A percentile compares a stretch with the other conserved stretches of the same genome.
These are phyloP conservation scores for Eragrostis tef DNA, from an alignment of 202 grass and related monocot species.

Conservation along the genomic window DNA sequence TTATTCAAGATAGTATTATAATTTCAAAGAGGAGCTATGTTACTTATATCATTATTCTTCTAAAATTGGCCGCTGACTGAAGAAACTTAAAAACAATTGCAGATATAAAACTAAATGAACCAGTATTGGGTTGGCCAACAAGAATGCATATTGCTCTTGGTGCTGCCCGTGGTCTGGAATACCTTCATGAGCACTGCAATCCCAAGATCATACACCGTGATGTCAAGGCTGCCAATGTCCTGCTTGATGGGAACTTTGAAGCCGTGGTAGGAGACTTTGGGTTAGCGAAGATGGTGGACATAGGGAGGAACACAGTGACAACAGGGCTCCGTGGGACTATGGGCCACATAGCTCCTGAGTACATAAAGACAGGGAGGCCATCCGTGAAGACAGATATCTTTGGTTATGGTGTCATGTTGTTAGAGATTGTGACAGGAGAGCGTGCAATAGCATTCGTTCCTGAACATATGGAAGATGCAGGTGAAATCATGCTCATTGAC, in stretches of 20 bases:
- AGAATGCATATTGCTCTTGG: conserved; percentile 52
- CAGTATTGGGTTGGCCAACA: conserved; percentile 67
- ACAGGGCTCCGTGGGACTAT: conserved; percentile 77
- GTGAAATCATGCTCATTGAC: conserved; percentile 75
- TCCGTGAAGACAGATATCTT: conserved; percentile 92
- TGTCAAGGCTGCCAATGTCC: conserved; percentile 87
- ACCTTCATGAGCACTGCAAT: conserved; percentile 93
- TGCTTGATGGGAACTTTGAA: conserved; percentile 77
- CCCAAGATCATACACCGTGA: conserved; percentile 96
- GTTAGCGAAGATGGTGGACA: conserved; percentile 80
- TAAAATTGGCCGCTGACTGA: conserved; percentile 11
- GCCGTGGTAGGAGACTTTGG: conserved; percentile 91
- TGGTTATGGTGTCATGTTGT: conserved; percentile 78
- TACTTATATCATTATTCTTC: background rate
- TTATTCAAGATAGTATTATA: conserved; percentile 6
- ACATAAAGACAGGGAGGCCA: conserved; percentile 76
- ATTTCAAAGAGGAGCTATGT: background rate
- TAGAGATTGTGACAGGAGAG: conserved; percentile 77
- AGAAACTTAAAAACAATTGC: conserved; percentile 26
- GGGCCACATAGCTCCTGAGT: conserved; percentile 93
- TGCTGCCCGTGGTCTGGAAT: conserved; percentile 66
- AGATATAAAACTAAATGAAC: conserved; percentile 75
- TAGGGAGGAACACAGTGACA: conserved; percentile 73
- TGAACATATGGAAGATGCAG: conserved; percentile 55
- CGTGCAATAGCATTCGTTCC: conserved; percentile 71